Percentiles rank a stretch among this genome's conserved stretches.
phyloP scores from a whole-genome alignment of 1,139 yeast species.

The Arxiozyma heterogenica region DNA sequence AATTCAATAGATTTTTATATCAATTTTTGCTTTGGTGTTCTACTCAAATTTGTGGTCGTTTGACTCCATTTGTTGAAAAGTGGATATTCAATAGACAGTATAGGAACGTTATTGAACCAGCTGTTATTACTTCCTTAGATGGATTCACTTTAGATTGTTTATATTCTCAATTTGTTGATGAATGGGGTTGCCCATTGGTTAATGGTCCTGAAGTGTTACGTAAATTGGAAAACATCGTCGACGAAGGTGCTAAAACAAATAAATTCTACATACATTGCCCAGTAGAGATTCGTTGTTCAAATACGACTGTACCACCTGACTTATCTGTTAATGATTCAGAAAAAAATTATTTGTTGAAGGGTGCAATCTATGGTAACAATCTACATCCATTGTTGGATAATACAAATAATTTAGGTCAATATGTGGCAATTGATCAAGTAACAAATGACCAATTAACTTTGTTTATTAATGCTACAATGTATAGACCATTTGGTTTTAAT shows the following conservation, averaged over 20 bases:
- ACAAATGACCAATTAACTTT: slow-evolving; percentile 75
- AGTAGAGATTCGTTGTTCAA: slow-evolving; percentile 87
- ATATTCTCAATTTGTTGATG: slow-evolving; percentile 89
- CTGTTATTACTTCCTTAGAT: slow-evolving; percentile 69
- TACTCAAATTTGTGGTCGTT: slow-evolving; percentile 58
- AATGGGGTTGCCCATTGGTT: slow-evolving; percentile 86
- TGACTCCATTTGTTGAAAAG: slow-evolving; percentile 76
- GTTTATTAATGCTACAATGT: slow-evolving; percentile 89
- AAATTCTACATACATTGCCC: slow-evolving; percentile 89
- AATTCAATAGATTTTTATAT: slow-evolving; percentile 66
- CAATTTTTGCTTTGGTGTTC: slow-evolving; percentile 72
- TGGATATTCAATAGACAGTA: slow-evolving; percentile 82
- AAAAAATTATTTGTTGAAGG: slow-evolving; percentile 44
- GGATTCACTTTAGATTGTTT: slow-evolving; percentile 94
- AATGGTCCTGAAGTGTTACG: slow-evolving; percentile 67
- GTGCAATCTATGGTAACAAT: slow-evolving; percentile 79
- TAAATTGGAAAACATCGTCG: slow-evolving; percentile 52
- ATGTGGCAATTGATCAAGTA: slow-evolving; percentile 43
- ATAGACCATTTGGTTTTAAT: slow-evolving; percentile 75
- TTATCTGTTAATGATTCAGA: slow-evolving; percentile 29
- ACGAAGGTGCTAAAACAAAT: slow-evolving; percentile 48
- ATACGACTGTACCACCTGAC: slow-evolving; percentile 51
- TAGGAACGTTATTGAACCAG: slow-evolving; percentile 55
- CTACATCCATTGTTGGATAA: slow-evolving; percentile 73
- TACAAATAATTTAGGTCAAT: slow-evolving; percentile 53